phyloP scores from a whole-genome alignment of 2,329 filamentous ascomycete species.

The Fonsecaea erecta region DNA sequence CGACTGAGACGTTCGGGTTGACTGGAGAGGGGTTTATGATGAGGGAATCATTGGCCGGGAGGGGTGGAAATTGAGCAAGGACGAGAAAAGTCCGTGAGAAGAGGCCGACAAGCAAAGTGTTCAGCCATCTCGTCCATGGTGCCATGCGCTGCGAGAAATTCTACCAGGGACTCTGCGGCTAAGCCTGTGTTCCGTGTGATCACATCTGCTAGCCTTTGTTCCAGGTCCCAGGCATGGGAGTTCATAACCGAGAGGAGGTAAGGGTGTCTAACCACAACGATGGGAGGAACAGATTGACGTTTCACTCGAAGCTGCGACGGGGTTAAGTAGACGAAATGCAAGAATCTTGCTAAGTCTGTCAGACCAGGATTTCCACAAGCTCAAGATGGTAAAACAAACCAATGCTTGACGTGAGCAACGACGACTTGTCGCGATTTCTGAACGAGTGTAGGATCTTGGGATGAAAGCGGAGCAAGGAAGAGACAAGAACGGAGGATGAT shows the following conservation, averaged over 20 bases:
- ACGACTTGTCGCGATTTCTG: neutral
- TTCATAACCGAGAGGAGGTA: neutral
- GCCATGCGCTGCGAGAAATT: slow-evolving; percentile 22
- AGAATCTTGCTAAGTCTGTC: neutral
- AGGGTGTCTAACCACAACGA: neutral
- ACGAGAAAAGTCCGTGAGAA: neutral
- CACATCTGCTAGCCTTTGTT: slow-evolving; percentile 8
- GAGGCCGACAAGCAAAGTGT: slow-evolving; percentile 21
- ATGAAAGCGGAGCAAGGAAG: neutral
- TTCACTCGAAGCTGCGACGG: neutral
- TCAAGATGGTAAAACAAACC: neutral
- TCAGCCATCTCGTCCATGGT: slow-evolving; percentile 23
- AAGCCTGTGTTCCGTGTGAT: neutral
- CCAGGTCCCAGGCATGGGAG: neutral
- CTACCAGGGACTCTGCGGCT: neutral
- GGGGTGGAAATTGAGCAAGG: slow-evolving; percentile 33
- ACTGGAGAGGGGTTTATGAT: slow-evolving; percentile 65
- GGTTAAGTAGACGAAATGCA: neutral
- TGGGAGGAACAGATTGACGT: neutral
- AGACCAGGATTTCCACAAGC: neutral
- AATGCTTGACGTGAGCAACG: neutral
- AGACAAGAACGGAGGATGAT: neutral
- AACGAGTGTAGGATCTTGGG: neutral
- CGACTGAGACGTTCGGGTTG: slow-evolving; percentile 67
- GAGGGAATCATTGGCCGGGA: slow-evolving; percentile 39